Base-by-base conservation (phyloP, 768 basidiomycete genomes). In the Termitomyces sp. region DNA sequence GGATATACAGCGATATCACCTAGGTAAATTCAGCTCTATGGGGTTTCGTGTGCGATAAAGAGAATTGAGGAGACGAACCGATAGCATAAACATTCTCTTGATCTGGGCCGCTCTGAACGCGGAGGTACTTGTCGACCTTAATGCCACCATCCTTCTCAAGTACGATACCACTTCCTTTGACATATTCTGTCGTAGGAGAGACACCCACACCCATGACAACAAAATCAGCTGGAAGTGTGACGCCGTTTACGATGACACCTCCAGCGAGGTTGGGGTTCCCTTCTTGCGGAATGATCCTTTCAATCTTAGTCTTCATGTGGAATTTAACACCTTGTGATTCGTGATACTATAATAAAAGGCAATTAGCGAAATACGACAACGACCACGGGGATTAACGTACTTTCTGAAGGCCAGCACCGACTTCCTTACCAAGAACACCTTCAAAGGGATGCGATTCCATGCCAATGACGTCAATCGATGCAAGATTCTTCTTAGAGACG, bases 121-220 rank as follows among this genome's bases (percentile, higher is more conserved):
- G 74, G 55, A 95, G 68, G 53, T 80, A 82, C 62, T 88, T 80
- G 65, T 94, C 88, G 15, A 93, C 91, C 48, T 77, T 79, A 60
- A 96, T 74, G 35, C 88, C 85, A 11, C 87, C 87, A 61, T 90
- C 87, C 62, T 78, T 83, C 71, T 93, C 88, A 2, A 94, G 67
- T 53, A 77, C 70, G 58, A 88, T 77, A 11, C 81, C 81, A 60
- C 83, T 87, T n/a, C 75, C 79, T 65, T 86, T 86, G 60, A 94
- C 70, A 73, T 86, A 91, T 32, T 83, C 73, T 0, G 93, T 93
- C 1, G 90, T 90, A 37, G 93, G 93, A 2, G 77, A 76, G 21
- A 93, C 93, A 54, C 93, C 93, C 17, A 91, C 88, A 30, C 88
- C 93, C 83, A 94, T 85, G 56, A 95, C 74, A 60, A 95, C 77